These are phyloP conservation scores for Candida cerambycidarum DNA, from an alignment of 805 yeast genomes.

Conservation along the genomic window DNA sequence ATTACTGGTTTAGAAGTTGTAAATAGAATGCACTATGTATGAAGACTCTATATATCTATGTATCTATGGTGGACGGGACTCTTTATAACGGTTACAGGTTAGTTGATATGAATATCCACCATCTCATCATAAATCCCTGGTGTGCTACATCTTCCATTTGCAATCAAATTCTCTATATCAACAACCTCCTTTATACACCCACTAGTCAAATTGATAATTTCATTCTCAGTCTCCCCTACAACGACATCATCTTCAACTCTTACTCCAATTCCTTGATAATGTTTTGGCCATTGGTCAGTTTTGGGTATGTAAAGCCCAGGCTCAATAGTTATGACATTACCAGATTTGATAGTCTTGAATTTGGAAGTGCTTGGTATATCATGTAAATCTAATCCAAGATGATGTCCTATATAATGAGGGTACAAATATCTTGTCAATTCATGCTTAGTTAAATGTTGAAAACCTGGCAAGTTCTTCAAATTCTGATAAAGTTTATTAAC, in stretches of 20 bases:
- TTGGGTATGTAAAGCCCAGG: constrained; percentile 93
- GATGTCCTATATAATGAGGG: constrained; percentile 96
- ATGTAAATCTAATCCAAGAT: constrained; percentile 89
- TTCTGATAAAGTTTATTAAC: constrained; percentile 59
- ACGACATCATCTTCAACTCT: constrained; percentile 94
- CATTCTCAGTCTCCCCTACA: constrained; percentile 59
- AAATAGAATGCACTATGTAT: background rate
- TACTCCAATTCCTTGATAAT: constrained; percentile 85
- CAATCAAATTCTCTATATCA: constrained; percentile 73
- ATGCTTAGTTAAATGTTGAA: constrained; percentile 48
- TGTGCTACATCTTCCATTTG: constrained; percentile 55
- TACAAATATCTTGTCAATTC: constrained; percentile 58
- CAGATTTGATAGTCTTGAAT: constrained; percentile 50
- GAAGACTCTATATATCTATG: too few species aligned
- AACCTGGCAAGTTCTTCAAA: constrained; percentile 67
- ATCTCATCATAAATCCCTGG: constrained; percentile 38
- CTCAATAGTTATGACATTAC: constrained; percentile 91
- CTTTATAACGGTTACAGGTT: too few species aligned
- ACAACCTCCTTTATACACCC: constrained; percentile 84
- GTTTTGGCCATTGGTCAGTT: constrained; percentile 68
- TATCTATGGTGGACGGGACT: too few species aligned
- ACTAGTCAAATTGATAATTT: constrained; percentile 57
- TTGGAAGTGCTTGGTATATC: constrained; percentile 71
- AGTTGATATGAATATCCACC: constrained; percentile 25
- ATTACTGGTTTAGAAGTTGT: constrained; percentile 22